phyloP scores from a whole-genome alignment of 768 basidiomycete genomes.

The Boletus eberwhitei region DNA sequence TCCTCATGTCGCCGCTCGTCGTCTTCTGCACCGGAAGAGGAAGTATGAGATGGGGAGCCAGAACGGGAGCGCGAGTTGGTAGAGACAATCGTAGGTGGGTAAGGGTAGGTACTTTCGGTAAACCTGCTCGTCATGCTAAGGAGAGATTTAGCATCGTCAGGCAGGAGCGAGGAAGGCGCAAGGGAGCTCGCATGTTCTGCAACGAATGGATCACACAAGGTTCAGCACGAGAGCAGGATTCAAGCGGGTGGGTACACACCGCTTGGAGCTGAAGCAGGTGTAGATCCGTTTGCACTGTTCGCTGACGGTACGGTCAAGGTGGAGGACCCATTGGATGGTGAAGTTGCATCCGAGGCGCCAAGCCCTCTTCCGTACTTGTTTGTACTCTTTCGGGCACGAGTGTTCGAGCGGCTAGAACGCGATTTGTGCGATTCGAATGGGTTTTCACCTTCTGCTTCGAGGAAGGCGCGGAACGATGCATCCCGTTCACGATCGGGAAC shows the following conservation, averaged over 20 bases:
- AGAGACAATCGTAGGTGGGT: conserved; percentile 19
- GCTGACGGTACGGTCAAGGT: conserved; percentile 4
- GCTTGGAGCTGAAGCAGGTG: conserved; percentile 9
- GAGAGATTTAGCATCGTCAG: conserved; percentile 28
- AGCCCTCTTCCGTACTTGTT: conserved; percentile 4
- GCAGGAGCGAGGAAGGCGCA: conserved; percentile 15
- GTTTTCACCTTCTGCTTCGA: conserved; percentile 87
- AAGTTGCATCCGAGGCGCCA: background rate
- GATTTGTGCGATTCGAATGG: conserved; percentile 33
- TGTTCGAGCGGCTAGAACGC: conserved; percentile 11
- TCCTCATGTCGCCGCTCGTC: conserved; percentile 25
- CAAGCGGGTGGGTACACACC: conserved; percentile 20
- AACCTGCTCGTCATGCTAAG: conserved; percentile 28
- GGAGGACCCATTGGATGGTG: background rate
- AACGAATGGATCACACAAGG: background rate
- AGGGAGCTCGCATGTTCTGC: conserved; percentile 16
- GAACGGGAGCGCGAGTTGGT: conserved; percentile 19
- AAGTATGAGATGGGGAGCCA: conserved; percentile 13
- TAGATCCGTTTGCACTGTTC: conserved; percentile 4
- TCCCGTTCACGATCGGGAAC: conserved; percentile 94
- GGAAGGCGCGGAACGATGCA: conserved; percentile 86
- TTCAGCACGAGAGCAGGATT: conserved; percentile 10
- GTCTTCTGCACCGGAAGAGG: conserved; percentile 20
- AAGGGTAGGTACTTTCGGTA: conserved; percentile 28
- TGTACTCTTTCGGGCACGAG: conserved; percentile 1